These are phyloP conservation scores for Nemania serpens DNA, from an alignment of 2,329 filamentous ascomycete species.

Conservation along the genomic window DNA sequence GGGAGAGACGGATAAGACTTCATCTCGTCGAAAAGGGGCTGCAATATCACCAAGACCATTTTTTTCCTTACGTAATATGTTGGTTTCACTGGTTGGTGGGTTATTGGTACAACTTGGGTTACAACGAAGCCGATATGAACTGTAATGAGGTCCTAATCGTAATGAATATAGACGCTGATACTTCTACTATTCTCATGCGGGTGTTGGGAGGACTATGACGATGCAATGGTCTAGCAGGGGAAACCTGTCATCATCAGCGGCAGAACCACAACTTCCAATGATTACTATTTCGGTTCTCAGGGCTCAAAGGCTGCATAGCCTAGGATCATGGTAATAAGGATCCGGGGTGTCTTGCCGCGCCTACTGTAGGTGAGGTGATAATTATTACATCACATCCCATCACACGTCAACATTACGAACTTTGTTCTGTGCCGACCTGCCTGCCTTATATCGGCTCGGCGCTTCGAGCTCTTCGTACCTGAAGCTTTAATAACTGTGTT, in stretches of 20 bases:
- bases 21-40: background rate
- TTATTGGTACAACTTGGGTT: background rate
- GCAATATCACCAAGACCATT: background rate
- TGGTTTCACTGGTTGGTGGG: background rate
- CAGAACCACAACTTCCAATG: background rate
- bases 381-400: slow-evolving; percentile 39
- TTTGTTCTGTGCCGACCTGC: slow-evolving; percentile 9
- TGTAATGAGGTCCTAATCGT: background rate
- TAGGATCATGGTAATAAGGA: background rate
- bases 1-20: background rate
- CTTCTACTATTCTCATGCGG: background rate
- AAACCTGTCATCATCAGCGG: too few relatives aligned
- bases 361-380: background rate
- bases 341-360: background rate
- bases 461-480: background rate
- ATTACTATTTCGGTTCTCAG: background rate
- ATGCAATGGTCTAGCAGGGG: background rate
- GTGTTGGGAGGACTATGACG: background rate
- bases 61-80: background rate
- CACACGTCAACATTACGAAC: slow-evolving; percentile 28
- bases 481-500: background rate
- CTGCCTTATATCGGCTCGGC: slow-evolving; percentile 16
- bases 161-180: background rate
- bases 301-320: background rate
- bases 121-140: background rate